Conservation (phyloP, 2,329 filamentous ascomycete genomes). For the Epicoccum sorghinum region DNA sequence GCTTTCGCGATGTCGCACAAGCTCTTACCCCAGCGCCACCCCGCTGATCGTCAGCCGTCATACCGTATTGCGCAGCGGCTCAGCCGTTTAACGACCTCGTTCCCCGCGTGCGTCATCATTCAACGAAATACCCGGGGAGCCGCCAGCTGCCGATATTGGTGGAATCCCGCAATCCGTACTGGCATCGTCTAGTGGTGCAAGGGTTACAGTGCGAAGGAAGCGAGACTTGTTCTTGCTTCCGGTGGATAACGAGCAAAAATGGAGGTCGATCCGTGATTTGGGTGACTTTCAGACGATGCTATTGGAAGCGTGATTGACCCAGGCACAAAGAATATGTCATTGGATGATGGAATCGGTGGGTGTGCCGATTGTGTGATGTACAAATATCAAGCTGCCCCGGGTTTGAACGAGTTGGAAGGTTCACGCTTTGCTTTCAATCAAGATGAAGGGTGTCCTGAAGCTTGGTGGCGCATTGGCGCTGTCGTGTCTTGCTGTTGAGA, state of each 20-base stretch:
- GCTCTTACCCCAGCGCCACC: conserved; percentile 20
- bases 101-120: conserved; percentile 17
- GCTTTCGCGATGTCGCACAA: conserved; percentile 24
- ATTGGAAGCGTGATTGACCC: conserved; percentile 16
- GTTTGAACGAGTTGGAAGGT: not conserved
- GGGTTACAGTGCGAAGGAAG: conserved; percentile 8
- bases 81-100: conserved; percentile 12
- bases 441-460: conserved; percentile 27
- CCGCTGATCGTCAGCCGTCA: conserved; percentile 22
- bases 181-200: conserved; percentile 10
- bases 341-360: conserved; percentile 4
- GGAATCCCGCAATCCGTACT: conserved; percentile 4
- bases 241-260: conserved; percentile 8
- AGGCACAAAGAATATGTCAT: conserved; percentile 8
- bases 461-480: conserved; percentile 35
- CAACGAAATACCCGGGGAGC: not conserved
- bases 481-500: conserved; percentile 52
- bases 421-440: conserved; percentile 10
- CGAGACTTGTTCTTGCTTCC: not conserved
- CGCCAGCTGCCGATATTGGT: conserved; percentile 13
- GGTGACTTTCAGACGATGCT: conserved; percentile 18
- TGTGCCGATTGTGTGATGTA: conserved; percentile 7
- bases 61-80: conserved; percentile 18
- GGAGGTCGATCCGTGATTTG: conserved; percentile 12
- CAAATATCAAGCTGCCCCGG: conserved; percentile 8